Evolutionary conservation across 2,329 filamentous ascomycete genomes (phyloP).

Genomic region (Aspergillus sp.): DNA sequence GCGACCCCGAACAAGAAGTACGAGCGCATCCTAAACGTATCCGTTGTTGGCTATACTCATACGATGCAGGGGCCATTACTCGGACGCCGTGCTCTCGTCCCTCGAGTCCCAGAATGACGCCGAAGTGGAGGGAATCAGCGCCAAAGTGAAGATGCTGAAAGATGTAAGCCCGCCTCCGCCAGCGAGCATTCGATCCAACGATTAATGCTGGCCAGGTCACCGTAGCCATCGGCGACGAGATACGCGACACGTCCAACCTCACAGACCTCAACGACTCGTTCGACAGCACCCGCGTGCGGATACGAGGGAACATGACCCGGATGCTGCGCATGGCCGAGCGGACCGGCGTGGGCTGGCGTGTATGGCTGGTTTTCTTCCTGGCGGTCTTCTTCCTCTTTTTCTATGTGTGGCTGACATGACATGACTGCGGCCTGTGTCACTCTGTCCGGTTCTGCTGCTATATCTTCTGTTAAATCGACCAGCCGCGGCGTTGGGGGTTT

Average conservation of each 20-base stretch:
- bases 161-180: conserved; percentile 50
- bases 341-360: conserved; percentile 91
- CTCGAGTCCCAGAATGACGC: conserved; percentile 92
- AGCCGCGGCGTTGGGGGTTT: too few relatives aligned
- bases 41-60: conserved; percentile 2
- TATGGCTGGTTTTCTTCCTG: conserved; percentile 83
- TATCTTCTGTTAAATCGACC: too few relatives aligned
- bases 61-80: conserved; percentile 68
- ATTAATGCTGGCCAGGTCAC: conserved; percentile 63
- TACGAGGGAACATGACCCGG: conserved; percentile 89
- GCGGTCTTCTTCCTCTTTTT: conserved; percentile 74
- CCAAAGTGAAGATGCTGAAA: conserved; percentile 83
- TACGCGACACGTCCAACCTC: conserved; percentile 76
- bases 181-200: too few relatives aligned
- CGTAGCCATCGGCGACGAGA: conserved; percentile 87
- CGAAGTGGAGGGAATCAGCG: conserved; percentile 80
- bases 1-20: conserved; percentile 65
- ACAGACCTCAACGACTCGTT: conserved; percentile 95
- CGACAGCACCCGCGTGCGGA: conserved; percentile 68
- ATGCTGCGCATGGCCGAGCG: conserved; percentile 94
- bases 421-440: too few relatives aligned
- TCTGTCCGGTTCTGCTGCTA: conserved; percentile 9
- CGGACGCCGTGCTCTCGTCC: conserved; percentile 80
- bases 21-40: conserved; percentile 13
- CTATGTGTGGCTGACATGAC: conserved; percentile 83